These are phyloP conservation scores for Dothiorella sarmentorum DNA, from an alignment of 2,329 filamentous ascomycete genomes.

Conservation along the genomic window DNA sequence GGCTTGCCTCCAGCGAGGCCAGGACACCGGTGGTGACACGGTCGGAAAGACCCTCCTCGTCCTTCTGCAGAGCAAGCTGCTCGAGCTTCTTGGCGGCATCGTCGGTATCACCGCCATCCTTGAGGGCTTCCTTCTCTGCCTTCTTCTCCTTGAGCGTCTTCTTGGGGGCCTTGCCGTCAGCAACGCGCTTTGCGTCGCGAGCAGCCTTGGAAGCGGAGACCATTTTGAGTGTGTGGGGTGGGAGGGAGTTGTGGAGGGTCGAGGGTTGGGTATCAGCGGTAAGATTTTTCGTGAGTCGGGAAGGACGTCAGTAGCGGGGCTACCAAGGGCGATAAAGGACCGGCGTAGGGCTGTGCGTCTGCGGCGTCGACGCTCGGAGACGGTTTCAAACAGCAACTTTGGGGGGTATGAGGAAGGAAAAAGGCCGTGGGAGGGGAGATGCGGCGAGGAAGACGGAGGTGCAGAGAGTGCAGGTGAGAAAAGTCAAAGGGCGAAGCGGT, in stretches of 20 bases:
- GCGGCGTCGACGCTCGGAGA: neutral
- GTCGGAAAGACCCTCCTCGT: slow-evolving; percentile 93
- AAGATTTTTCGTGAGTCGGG: slow-evolving; percentile 18
- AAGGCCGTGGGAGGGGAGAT: slow-evolving; percentile 1
- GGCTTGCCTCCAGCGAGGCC: slow-evolving; percentile 75
- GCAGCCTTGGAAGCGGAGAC: slow-evolving; percentile 68
- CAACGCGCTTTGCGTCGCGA: slow-evolving; percentile 63
- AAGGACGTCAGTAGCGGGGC: slow-evolving; percentile 19
- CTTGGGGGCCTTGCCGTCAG: slow-evolving; percentile 69
- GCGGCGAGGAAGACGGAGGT: neutral
- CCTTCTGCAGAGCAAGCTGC: slow-evolving; percentile 87
- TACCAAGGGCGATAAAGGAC: slow-evolving; percentile 17
- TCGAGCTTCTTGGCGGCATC: slow-evolving; percentile 71
- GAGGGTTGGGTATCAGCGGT: slow-evolving; percentile 10
- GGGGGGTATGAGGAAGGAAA: neutral
- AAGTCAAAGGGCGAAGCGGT: neutral
- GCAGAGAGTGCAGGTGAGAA: slow-evolving; percentile 1
- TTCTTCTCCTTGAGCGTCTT: slow-evolving; percentile 71
- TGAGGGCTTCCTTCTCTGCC: slow-evolving; percentile 65
- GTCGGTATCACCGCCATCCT: slow-evolving; percentile 55
- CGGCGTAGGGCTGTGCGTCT: slow-evolving; percentile 16
- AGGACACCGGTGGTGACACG: slow-evolving; percentile 97
- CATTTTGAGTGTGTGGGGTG: slow-evolving; percentile 44
- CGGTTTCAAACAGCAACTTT: neutral
- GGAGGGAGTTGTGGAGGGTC: slow-evolving; percentile 15